phyloP scores from a whole-genome alignment of 2,329 filamentous ascomycete genomes.

The Neofusicoccum kwambonambiense region DNA sequence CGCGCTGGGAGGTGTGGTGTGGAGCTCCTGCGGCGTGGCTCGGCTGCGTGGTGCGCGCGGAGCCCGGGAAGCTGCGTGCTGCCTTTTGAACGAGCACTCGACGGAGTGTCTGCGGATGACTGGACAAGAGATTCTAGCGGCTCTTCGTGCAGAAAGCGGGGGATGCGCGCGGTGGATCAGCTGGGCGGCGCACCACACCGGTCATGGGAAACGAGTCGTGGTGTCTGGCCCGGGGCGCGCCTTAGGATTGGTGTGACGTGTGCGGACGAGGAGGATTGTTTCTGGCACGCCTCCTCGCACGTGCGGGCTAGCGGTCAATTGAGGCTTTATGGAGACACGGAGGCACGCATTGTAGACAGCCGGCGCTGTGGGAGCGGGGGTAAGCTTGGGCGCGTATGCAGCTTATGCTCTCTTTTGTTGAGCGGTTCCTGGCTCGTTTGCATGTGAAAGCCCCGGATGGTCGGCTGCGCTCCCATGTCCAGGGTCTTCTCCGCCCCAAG shows the following conservation, averaged over 20 bases:
- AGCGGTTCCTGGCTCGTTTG: constrained; percentile 7
- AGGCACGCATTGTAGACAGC: background rate
- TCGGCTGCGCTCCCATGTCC: background rate
- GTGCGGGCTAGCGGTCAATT: constrained; percentile 13
- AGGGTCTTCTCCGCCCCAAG: background rate
- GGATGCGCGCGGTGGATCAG: constrained; percentile 9
- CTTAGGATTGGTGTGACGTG: background rate
- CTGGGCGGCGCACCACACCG: background rate
- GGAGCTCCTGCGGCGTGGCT: background rate
- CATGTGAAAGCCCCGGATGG: constrained; percentile 13
- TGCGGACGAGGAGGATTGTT: background rate
- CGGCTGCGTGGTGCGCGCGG: background rate
- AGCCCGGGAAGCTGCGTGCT: background rate
- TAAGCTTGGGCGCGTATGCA: constrained; percentile 11
- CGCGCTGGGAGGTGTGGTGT: background rate
- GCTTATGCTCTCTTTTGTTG: constrained; percentile 17
- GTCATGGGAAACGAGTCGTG: background rate
- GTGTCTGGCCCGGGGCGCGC: background rate
- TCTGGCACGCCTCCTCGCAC: background rate
- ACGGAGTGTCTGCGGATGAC: background rate
- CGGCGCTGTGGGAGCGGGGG: background rate
- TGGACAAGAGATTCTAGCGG: background rate
- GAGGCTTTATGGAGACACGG: constrained; percentile 4
- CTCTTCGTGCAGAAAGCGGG: constrained; percentile 1
- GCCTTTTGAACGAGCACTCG: background rate